Evolutionary conservation across 192 early-diverging fungal genomes (phyloP).

Genomic region (Powellomyces hirtus): DNA sequence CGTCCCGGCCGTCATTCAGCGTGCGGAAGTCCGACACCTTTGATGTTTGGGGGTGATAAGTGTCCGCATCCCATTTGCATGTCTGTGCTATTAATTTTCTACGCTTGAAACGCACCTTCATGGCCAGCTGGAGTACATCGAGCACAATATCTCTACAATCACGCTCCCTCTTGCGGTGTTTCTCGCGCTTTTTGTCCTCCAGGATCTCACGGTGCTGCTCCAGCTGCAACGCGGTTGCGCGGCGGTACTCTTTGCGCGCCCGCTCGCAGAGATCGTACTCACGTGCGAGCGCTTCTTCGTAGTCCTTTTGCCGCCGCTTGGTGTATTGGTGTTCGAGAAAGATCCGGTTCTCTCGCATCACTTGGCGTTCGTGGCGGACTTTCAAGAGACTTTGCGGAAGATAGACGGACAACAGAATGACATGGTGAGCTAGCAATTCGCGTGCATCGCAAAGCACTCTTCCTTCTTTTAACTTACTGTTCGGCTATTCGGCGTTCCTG

Average conservation of each 20-base stretch:
- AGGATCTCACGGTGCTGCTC: slow-evolving; percentile 54
- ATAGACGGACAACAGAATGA: too few relatives aligned
- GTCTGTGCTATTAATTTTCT: slow-evolving; percentile 3
- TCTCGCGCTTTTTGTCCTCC: slow-evolving; percentile 32
- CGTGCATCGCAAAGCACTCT: too few relatives aligned
- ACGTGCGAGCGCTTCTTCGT: slow-evolving; percentile 50
- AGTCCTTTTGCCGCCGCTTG: slow-evolving; percentile 53
- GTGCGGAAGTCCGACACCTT: slow-evolving; percentile 52
- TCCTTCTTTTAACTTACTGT: slow-evolving; percentile 36
- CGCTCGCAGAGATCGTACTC: slow-evolving; percentile 42
- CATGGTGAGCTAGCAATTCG: too few relatives aligned
- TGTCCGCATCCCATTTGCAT: not conserved
- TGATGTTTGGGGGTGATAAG: not conserved
- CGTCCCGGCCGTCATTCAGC: slow-evolving; percentile 50
- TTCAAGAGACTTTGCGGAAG: slow-evolving; percentile 52
- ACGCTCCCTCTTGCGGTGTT: slow-evolving; percentile 27
- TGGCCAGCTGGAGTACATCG: slow-evolving; percentile 48
- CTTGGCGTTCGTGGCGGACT: slow-evolving; percentile 55
- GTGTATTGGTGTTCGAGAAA: slow-evolving; percentile 56
- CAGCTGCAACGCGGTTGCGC: slow-evolving; percentile 40
- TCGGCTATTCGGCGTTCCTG: slow-evolving; percentile 63
- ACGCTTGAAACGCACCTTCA: slow-evolving; percentile 38
- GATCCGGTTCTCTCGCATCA: slow-evolving; percentile 52
- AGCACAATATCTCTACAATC: slow-evolving; percentile 37
- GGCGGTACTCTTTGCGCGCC: slow-evolving; percentile 44